Percentiles rank a stretch among this genome's conserved stretches.
These are phyloP conservation scores for Eucalyptus virginea DNA, from an alignment of 345 rosid species.

Conservation along the genomic window DNA sequence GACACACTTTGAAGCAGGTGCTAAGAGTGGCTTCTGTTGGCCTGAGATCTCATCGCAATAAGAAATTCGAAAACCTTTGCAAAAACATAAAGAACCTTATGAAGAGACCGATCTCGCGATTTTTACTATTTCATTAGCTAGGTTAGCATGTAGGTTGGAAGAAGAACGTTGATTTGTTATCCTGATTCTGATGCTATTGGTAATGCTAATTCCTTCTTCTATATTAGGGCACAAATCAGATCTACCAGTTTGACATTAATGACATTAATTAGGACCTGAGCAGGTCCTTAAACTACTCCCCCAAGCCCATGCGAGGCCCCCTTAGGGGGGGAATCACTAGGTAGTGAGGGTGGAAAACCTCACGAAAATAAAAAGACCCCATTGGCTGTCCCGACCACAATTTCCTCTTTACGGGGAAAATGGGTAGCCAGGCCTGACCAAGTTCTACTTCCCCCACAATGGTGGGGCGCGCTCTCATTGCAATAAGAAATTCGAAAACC, in stretches of 20 bases:
- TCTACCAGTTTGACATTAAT: background rate
- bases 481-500: no score
- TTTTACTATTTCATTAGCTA: background rate
- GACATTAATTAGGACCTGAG: no score
- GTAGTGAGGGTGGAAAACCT: no score
- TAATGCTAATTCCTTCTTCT: background rate
- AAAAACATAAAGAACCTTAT: background rate
- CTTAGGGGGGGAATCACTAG: no score
- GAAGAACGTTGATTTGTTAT: background rate
- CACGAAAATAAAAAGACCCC: no score
- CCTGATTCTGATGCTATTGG: background rate
- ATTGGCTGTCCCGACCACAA: no score
- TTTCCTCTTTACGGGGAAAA: no score
- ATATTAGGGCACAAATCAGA: background rate
- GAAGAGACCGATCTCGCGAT: background rate
- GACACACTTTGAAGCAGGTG: background rate
- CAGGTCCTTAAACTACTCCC: no score
- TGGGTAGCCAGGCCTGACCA: no score
- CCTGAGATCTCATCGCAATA: background rate
- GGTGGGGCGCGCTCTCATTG: no score
- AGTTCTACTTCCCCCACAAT: no score
- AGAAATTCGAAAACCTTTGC: background rate
- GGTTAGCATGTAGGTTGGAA: background rate
- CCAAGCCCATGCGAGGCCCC: no score
- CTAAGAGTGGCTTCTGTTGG: background rate